Percentiles rank a stretch among this genome's conserved stretches.
Evolutionary conservation across 371 early-diverging fungal species (phyloP).

Genomic region (Entomophthora muscae): DNA sequence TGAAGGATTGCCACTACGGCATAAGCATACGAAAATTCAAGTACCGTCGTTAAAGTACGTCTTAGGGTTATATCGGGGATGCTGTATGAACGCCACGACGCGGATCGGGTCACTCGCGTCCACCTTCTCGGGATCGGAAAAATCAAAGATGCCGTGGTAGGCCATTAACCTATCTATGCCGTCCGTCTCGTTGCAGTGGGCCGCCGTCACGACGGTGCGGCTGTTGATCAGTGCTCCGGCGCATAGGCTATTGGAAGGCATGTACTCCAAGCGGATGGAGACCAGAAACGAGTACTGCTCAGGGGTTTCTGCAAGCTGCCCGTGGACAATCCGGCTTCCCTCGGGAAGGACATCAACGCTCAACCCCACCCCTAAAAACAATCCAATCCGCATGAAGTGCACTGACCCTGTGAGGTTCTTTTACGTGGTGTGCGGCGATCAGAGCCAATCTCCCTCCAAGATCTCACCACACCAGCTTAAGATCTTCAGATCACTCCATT

Average conservation of each 20-base stretch:
- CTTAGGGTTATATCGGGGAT: constrained; percentile 2
- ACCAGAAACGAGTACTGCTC: neutral
- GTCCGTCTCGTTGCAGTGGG: neutral
- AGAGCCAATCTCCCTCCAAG: no score
- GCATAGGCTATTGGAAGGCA: neutral
- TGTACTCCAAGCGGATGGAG: neutral
- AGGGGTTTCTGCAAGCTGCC: neutral
- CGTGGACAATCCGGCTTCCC: neutral
- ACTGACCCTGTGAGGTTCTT: no score
- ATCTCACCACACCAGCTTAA: no score
- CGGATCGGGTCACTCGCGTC: neutral
- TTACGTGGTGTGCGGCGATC: no score
- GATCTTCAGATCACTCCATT: no score
- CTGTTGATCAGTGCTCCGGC: neutral
- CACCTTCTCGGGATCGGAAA: neutral
- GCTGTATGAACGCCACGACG: neutral
- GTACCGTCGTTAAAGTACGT: neutral
- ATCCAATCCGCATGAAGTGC: no score
- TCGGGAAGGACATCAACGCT: no score
- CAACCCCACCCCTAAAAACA: no score
- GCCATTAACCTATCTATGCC: neutral
- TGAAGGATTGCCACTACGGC: neutral
- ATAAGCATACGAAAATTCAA: neutral
- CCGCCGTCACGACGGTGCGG: neutral
- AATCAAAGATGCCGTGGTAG: neutral